Evolutionary conservation across 768 basidiomycete species (phyloP).

Genomic region (Lactarius evosmus): DNA sequence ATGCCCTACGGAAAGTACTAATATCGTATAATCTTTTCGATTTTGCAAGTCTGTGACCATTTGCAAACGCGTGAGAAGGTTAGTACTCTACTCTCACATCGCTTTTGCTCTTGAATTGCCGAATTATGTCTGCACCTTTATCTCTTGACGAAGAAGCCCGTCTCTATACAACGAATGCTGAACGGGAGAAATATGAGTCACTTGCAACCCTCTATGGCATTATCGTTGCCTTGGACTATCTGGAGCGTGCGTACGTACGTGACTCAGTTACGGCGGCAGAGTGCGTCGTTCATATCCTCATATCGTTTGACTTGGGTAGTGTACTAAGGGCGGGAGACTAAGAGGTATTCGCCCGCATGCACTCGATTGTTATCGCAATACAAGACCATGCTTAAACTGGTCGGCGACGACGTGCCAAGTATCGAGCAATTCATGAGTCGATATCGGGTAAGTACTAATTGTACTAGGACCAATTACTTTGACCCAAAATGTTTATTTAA

Average conservation of each 20-base stretch:
- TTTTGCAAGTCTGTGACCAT: no score
- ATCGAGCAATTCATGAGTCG: constrained; percentile 90
- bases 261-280: constrained; percentile 89
- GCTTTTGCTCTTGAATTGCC: background rate
- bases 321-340: constrained; percentile 35
- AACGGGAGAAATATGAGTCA: constrained; percentile 84
- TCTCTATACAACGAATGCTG: constrained; percentile 80
- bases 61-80: no score
- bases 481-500: constrained; percentile 32
- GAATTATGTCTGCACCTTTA: constrained; percentile 39
- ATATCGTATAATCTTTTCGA: no score
- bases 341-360: constrained; percentile 96
- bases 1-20: no score
- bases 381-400: constrained; percentile 95
- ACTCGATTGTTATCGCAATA: constrained; percentile 93
- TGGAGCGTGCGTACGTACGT: constrained; percentile 92
- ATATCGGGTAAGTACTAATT: constrained; percentile 48
- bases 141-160: constrained; percentile 91
- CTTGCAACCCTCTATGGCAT: constrained; percentile 90
- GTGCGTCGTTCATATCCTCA: constrained; percentile 48
- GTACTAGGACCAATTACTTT: background rate
- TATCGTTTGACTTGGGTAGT: constrained; percentile 19
- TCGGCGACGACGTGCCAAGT: constrained; percentile 79
- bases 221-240: constrained; percentile 87
- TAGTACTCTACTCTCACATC: no score